phyloP scores from a whole-genome alignment of 2,329 filamentous ascomycete genomes.

The Paecilomyces variotii region DNA sequence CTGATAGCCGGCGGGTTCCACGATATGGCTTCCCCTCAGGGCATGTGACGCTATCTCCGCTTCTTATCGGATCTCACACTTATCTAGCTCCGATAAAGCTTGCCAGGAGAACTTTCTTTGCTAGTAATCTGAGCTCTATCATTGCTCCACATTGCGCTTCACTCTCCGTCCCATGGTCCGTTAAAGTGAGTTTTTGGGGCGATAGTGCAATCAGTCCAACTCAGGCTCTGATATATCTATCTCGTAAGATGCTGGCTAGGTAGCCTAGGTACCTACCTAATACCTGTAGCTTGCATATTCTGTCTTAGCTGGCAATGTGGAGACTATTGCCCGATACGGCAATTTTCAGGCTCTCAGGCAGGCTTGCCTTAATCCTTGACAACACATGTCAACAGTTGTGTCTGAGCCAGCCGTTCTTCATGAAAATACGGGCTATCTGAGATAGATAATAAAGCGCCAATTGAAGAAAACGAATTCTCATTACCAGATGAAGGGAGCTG shows the following conservation, averaged over 20 bases:
- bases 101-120: neutral
- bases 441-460: too few species aligned
- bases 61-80: neutral
- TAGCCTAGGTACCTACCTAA: too few species aligned
- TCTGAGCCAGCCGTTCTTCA: neutral
- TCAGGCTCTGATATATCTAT: neutral
- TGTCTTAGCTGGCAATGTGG: neutral
- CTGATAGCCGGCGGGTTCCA: neutral
- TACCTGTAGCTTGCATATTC: neutral
- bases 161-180: neutral
- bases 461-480: too few species aligned
- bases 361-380: neutral
- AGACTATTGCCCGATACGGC: neutral
- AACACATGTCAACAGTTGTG: neutral
- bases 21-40: neutral
- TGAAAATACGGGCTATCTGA: too few species aligned
- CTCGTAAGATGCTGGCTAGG: neutral
- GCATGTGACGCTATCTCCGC: neutral
- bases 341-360: neutral
- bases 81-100: neutral
- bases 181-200: neutral
- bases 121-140: neutral
- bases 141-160: neutral
- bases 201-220: neutral
- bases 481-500: neutral